These are phyloP conservation scores for Themeda triandra DNA, from an alignment of 176 grass and related monocot genomes.

Conservation along the genomic window DNA sequence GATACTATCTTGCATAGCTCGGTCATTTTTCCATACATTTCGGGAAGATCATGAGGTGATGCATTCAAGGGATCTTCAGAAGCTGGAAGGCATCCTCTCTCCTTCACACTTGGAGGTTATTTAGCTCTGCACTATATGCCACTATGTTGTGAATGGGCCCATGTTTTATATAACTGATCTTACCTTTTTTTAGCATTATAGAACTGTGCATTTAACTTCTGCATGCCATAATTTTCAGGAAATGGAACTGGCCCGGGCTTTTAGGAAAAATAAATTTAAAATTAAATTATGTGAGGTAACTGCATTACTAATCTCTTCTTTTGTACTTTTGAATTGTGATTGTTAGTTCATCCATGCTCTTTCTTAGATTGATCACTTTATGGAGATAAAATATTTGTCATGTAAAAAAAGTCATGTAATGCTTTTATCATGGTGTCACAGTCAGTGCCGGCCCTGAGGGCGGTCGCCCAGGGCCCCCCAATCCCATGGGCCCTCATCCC, in stretches of 20 bases:
- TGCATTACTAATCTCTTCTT: not conserved
- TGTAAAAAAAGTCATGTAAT: not conserved
- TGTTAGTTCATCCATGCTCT: not conserved
- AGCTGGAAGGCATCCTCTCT: constrained; percentile 90
- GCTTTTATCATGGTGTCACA: too few species aligned
- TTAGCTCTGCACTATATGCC: constrained; percentile 11
- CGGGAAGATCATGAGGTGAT: constrained; percentile 89
- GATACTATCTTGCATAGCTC: constrained; percentile 43
- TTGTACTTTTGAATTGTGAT: constrained; percentile 16
- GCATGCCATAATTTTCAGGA: constrained; percentile 54
- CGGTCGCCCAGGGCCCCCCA: too few species aligned
- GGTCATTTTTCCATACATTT: constrained; percentile 83
- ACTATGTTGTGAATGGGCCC: not conserved
- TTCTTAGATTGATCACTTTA: constrained; percentile 16
- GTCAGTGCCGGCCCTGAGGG: too few species aligned
- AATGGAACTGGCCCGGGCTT: constrained; percentile 75
- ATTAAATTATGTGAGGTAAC: constrained; percentile 90
- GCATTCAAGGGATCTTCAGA: constrained; percentile 93
- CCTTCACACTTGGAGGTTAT: constrained; percentile 91
- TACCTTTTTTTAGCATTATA: constrained; percentile 1
- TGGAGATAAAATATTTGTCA: not conserved
- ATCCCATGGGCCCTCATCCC: too few species aligned
- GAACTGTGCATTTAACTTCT: constrained; percentile 1
- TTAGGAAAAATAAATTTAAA: constrained; percentile 91
- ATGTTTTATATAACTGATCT: constrained; percentile 19